Base-by-base conservation (phyloP, 2,329 filamentous ascomycete genomes). In the Botrytis pseudocinerea region DNA sequence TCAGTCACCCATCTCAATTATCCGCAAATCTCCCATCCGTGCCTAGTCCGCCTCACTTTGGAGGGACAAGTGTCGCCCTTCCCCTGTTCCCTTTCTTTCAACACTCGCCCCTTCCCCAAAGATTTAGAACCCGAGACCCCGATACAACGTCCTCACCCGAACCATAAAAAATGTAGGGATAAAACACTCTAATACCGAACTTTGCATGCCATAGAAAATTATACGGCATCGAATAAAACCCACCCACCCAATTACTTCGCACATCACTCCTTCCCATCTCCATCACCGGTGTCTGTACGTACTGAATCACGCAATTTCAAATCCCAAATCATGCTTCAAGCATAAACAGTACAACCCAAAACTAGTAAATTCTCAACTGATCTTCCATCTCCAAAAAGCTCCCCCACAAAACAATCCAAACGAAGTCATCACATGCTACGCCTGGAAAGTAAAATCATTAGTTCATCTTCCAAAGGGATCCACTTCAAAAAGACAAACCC, bases 141-240 rank as follows among this genome's bases (percentile, higher is more conserved):
- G 14, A 2, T 4, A 54, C 1, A 54, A 3, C 8, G 0, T 28
- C 51, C 14, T 6, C 14, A 18, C 12, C 5, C 0, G 12, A 54
- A 18, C 3, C 1, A 54, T 3, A 54, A 54, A 18, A 14, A 54
- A 0, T 8, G 28, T 25, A 28, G 14, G 16, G n/a, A 18, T 54
- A 16, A 8, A 28, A 6, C 14, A 54, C 12, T 54, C 25, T 18
- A 28, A 16, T 4, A n/a, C 25, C n/a, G n/a, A 16, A 28, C 5
- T 54, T n/a, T 16, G 2, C 10, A n/a, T 18, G 14, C 4, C 5
- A 54, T 5, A n/a, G 8, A 51, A 46, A 25, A 5, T 3, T 2
- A 48, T 25, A 12, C 46, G 9, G 9, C 9, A 48, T 51, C 48
- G 25, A 10, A 14, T 10, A n/a, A 12, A 51, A n/a, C 1, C 25